phyloP scores from a whole-genome alignment of 2,329 filamentous ascomycete genomes.

The Botryotinia globosa region DNA sequence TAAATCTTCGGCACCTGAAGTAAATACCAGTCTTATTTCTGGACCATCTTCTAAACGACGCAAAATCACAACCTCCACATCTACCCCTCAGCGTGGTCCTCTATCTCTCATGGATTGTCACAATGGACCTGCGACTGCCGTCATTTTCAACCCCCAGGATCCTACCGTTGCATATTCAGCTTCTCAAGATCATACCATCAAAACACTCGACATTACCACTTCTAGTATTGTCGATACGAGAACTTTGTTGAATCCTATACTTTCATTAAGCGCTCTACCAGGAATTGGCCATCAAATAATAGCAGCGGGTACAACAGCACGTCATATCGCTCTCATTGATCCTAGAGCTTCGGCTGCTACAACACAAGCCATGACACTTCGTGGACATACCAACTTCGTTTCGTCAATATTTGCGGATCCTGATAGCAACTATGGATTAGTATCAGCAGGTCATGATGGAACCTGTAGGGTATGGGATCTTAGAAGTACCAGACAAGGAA shows the following conservation, averaged over 20 bases:
- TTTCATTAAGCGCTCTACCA: conserved; percentile 73
- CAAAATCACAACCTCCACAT: conserved; percentile 57
- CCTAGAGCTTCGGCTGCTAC: conserved; percentile 74
- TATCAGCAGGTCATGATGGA: conserved; percentile 87
- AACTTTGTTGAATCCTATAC: conserved; percentile 77
- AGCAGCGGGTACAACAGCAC: conserved; percentile 75
- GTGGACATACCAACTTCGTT: conserved; percentile 79
- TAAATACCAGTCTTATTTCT: conserved; percentile 67
- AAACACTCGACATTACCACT: conserved; percentile 88
- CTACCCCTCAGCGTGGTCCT: conserved; percentile 67
- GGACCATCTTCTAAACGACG: conserved; percentile 71
- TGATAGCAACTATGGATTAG: conserved; percentile 72
- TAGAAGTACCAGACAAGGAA: conserved; percentile 61
- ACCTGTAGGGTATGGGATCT: conserved; percentile 95
- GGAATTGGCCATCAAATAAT: conserved; percentile 52
- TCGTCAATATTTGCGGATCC: conserved; percentile 50
- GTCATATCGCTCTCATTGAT: conserved; percentile 91
- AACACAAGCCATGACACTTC: conserved; percentile 83
- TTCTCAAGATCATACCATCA: conserved; percentile 86
- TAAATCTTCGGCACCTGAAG: conserved; percentile 71
- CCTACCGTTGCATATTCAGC: conserved; percentile 86
- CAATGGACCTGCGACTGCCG: conserved; percentile 69
- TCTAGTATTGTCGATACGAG: conserved; percentile 74
- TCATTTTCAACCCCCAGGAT: conserved; percentile 81
- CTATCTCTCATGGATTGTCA: conserved; percentile 70